Evolutionary conservation across 192 early-diverging fungal genomes (phyloP), one percentile per base, ranked within the genome.

Genomic region (Lobosporangium transversale): DNA sequence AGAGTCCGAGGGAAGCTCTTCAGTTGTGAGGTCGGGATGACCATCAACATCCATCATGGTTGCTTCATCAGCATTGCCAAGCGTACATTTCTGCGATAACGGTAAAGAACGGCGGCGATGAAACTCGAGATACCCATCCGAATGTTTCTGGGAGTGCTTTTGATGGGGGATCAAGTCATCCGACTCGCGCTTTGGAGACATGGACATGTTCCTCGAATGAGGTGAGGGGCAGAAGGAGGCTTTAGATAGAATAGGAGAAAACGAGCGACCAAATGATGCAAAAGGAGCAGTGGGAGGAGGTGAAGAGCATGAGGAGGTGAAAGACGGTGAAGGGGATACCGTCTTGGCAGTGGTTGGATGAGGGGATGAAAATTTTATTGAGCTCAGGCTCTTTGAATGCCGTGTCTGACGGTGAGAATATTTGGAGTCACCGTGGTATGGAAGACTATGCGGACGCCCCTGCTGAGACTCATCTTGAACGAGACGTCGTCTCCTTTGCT

Each of bases 331-430:
- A 9, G 66, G 37, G 29, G 58, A 54, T 36, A 70, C 67, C 49
- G 61, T 59, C 29, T 61, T 70, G 58, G 58, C 67, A 21, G 61
- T 61, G 8, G 70, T 65, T 1, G 70, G 70, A 44, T 65, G 49
- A 45, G 49, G 53, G 1, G 57, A 23, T 20, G 40, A 8, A 11
- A 43, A 59, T 29, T 43, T 9, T 2, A 36, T 44, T 29, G 30
- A 20, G 7, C 29, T 47, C 30, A 45, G 27, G 27, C 42, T 37
- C 42, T 24, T 57, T 17, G 55, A 37, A n/a, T 57, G 55, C 31
- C 29, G 29, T 15, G 51, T 14, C 31, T 32, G 51, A 8, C 12
- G 51, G 9, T 32, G 26, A 6, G 29, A 21, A 21, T 50, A 9
- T 9, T 50, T 8, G 10, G 23, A 10, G 14, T 50, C 6, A 9